Percentiles rank a stretch among this genome's conserved stretches.
These are phyloP conservation scores for Parachaetomium inaequale DNA, from an alignment of 495 filamentous ascomycete genomes.

Conservation along the genomic window DNA sequence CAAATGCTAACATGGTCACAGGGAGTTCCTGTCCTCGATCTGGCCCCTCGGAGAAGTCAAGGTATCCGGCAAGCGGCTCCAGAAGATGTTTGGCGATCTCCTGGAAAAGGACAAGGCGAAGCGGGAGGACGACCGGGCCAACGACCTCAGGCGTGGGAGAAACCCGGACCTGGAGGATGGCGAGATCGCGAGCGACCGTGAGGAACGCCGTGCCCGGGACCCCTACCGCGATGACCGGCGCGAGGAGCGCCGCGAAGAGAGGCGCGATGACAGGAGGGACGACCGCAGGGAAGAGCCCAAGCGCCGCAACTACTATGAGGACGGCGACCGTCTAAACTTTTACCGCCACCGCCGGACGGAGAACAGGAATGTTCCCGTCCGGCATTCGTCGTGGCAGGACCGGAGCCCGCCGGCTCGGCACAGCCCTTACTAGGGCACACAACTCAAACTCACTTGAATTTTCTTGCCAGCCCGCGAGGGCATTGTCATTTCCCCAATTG, in stretches of 20 bases:
- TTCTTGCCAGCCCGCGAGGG: too few relatives aligned
- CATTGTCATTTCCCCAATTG: neutral
- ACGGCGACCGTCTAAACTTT: constrained; percentile 36
- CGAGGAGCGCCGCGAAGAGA: constrained; percentile 26
- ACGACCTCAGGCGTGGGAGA: constrained; percentile 16
- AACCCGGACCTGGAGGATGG: constrained; percentile 35
- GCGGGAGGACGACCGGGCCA: constrained; percentile 25
- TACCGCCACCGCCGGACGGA: constrained; percentile 32
- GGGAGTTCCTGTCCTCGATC: constrained; percentile 40
- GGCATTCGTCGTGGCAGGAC: constrained; percentile 33
- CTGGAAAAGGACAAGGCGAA: constrained; percentile 28
- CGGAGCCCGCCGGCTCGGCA: constrained; percentile 32
- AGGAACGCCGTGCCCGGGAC: constrained; percentile 36
- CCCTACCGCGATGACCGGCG: constrained; percentile 35
- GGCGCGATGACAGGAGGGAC: constrained; percentile 35
- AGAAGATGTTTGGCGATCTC: constrained; percentile 48
- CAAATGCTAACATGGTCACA: constrained; percentile 22
- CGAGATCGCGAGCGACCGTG: constrained; percentile 36
- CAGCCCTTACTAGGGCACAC: constrained; percentile 25
- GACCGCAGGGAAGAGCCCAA: constrained; percentile 33
- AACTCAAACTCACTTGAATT: too few relatives aligned
- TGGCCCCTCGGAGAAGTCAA: constrained; percentile 41
- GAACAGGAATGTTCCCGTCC: constrained; percentile 25
- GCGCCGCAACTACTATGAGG: constrained; percentile 35
- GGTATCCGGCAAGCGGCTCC: constrained; percentile 40